Evolutionary conservation across 306 rosid species (phyloP).

Genomic region (Dryas drummondii): DNA sequence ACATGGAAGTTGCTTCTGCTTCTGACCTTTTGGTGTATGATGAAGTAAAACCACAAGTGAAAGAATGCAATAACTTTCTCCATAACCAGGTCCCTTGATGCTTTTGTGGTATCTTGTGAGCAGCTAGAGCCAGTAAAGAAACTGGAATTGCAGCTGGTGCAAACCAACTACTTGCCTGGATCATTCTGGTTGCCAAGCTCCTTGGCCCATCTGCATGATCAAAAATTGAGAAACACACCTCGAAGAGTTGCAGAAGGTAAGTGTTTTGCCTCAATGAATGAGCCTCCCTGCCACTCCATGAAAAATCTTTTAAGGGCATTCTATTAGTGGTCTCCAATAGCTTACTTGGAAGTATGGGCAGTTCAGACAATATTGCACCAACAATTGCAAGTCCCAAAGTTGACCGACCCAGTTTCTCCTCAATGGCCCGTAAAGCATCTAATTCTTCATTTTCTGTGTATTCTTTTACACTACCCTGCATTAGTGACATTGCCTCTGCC

Average conservation of each 20-base stretch:
- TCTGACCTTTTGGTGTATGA: slow-evolving; percentile 63
- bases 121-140: slow-evolving; percentile 60
- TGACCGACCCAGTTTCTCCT: slow-evolving; percentile 72
- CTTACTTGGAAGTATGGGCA: slow-evolving; percentile 78
- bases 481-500: slow-evolving; percentile 73
- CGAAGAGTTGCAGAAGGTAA: slow-evolving; percentile 74
- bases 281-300: slow-evolving; percentile 67
- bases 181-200: slow-evolving; percentile 87
- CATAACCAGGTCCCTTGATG: slow-evolving; percentile 43
- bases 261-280: slow-evolving; percentile 50
- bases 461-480: slow-evolving; percentile 66
- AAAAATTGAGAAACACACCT: slow-evolving; percentile 88
- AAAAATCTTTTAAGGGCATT: slow-evolving; percentile 74
- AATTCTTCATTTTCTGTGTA: slow-evolving; percentile 54
- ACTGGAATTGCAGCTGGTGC: slow-evolving; percentile 72
- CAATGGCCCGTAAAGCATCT: slow-evolving; percentile 74
- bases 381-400: slow-evolving; percentile 76
- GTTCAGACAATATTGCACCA: slow-evolving; percentile 72
- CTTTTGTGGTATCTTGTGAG: slow-evolving; percentile 68
- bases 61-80: slow-evolving; percentile 47
- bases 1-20: slow-evolving; percentile 79
- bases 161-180: slow-evolving; percentile 82
- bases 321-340: slow-evolving; percentile 75
- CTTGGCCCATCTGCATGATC: slow-evolving; percentile 88
- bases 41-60: slow-evolving; percentile 61